Evolutionary conservation across 805 yeast genomes (phyloP).

Genomic region (Kuraishia hungarica): DNA sequence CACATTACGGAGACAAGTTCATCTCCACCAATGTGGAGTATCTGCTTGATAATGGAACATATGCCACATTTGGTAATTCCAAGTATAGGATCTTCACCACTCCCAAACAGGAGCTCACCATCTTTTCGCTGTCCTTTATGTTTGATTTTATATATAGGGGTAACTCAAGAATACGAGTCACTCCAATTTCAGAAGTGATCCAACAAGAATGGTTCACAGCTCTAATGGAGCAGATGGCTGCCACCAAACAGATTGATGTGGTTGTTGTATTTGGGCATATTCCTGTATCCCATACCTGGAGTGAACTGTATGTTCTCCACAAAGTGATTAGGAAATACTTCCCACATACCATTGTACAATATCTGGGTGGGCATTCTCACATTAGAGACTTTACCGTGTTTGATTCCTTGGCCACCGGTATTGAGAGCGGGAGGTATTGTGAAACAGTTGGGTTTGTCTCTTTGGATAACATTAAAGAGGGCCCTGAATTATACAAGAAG

Average conservation of each 20-base stretch:
- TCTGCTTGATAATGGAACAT: constrained; percentile 29
- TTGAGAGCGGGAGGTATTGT: constrained; percentile 91
- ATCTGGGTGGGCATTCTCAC: constrained; percentile 93
- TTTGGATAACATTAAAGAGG: constrained; percentile 26
- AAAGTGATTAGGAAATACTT: constrained; percentile 42
- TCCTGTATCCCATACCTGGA: constrained; percentile 54
- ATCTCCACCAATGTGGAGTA: constrained; percentile 68
- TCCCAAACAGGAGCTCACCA: constrained; percentile 34
- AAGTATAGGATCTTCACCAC: constrained; percentile 61
- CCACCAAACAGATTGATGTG: constrained; percentile 42
- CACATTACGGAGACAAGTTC: constrained; percentile 53
- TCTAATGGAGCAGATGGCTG: constrained; percentile 22
- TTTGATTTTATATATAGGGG: constrained; percentile 53
- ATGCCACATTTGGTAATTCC: constrained; percentile 59
- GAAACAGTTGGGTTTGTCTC: constrained; percentile 91
- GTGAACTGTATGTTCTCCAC: constrained; percentile 42
- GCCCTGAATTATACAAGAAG: constrained; percentile 7
- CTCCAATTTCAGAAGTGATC: constrained; percentile 46
- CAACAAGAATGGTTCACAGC: constrained; percentile 59
- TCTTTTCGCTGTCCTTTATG: constrained; percentile 70
- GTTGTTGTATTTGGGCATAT: constrained; percentile 72
- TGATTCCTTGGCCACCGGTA: constrained; percentile 60
- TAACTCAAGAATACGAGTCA: constrained; percentile 56
- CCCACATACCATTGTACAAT: constrained; percentile 64
- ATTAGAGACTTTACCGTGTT: constrained; percentile 71